Percentiles rank a stretch among this genome's conserved stretches.
Evolutionary conservation across 140 eudicot genomes (phyloP).

Genomic region (Erigeron philadelphicus): DNA sequence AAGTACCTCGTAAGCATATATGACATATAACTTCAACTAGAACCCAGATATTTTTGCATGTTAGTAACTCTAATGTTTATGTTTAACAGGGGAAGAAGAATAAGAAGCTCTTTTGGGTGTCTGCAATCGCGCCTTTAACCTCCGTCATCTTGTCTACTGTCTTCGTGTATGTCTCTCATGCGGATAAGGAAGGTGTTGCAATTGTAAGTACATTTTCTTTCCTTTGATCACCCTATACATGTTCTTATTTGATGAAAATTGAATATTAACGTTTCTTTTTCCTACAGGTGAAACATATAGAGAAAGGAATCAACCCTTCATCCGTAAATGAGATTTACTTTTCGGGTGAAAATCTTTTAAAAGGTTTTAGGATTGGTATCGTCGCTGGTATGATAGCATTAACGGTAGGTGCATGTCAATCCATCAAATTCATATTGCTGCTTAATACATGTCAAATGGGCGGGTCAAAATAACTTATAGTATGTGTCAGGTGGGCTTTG

Average conservation of each 20-base stretch:
- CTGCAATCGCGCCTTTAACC: slow-evolving; percentile 70
- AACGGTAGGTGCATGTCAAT: slow-evolving; percentile 43
- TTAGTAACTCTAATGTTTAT: slow-evolving; percentile 9
- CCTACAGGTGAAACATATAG: slow-evolving; percentile 53
- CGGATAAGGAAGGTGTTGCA: slow-evolving; percentile 65
- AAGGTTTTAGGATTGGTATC: slow-evolving; percentile 57
- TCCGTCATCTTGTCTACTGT: slow-evolving; percentile 68
- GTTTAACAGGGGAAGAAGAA: slow-evolving; percentile 61
- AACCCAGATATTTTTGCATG: not conserved
- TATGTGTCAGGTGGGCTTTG: not conserved
- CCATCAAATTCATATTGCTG: not conserved
- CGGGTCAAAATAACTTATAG: not conserved
- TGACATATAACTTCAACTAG: slow-evolving; percentile 5
- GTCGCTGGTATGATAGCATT: slow-evolving; percentile 75
- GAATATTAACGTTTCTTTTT: not conserved
- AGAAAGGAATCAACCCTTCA: slow-evolving; percentile 66
- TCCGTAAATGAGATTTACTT: slow-evolving; percentile 56
- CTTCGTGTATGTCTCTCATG: slow-evolving; percentile 66
- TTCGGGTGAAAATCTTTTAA: slow-evolving; percentile 53
- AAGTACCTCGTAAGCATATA: slow-evolving; percentile 62
- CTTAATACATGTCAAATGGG: not conserved
- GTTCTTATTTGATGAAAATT: not conserved
- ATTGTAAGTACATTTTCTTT: slow-evolving; percentile 45
- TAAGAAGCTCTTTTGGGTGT: slow-evolving; percentile 72
- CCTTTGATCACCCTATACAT: not conserved